Conservation (phyloP, 1,284 basidiomycete genomes). For the Coniophora puteana region DNA sequence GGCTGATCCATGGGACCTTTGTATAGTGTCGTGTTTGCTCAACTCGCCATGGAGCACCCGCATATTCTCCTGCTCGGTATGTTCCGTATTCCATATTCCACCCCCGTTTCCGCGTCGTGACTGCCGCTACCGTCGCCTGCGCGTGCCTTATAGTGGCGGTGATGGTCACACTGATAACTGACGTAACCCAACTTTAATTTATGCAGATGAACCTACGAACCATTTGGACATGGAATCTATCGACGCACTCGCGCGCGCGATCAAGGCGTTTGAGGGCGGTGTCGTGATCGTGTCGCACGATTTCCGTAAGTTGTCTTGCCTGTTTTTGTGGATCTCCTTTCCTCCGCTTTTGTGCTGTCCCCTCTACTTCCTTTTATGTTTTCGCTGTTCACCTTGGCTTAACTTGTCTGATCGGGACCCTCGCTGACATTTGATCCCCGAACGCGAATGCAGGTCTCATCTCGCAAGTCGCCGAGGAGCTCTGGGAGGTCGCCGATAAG, state of each 20-base stretch:
- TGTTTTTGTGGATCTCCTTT: conserved; percentile 8
- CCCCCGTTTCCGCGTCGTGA: too few species aligned
- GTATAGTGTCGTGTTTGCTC: conserved; percentile 83
- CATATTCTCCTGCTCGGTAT: conserved; percentile 82
- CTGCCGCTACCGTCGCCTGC: too few species aligned
- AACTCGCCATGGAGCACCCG: conserved; percentile 91
- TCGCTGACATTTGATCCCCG: too few species aligned
- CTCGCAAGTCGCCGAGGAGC: conserved; percentile 93
- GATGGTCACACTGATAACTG: conserved; percentile 9
- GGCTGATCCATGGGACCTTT: too few species aligned
- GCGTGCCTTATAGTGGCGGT: neutral
- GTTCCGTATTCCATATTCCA: conserved; percentile 14
- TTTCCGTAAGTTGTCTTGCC: conserved; percentile 63
- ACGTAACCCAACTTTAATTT: conserved; percentile 6
- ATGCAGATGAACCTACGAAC: conserved; percentile 82
- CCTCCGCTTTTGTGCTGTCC: too few species aligned
- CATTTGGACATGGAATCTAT: conserved; percentile 96
- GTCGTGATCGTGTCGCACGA: conserved; percentile 98
- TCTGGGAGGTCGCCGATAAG: conserved; percentile 97
- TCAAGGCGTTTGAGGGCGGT: conserved; percentile 97
- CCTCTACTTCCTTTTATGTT: too few species aligned
- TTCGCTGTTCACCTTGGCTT: too few species aligned
- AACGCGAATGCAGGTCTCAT: conserved; percentile 81
- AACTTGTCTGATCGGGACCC: too few species aligned
- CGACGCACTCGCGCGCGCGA: conserved; percentile 90